Conservation (phyloP, 2,329 filamentous ascomycete genomes). For the Coleophoma eucalyptorum region DNA sequence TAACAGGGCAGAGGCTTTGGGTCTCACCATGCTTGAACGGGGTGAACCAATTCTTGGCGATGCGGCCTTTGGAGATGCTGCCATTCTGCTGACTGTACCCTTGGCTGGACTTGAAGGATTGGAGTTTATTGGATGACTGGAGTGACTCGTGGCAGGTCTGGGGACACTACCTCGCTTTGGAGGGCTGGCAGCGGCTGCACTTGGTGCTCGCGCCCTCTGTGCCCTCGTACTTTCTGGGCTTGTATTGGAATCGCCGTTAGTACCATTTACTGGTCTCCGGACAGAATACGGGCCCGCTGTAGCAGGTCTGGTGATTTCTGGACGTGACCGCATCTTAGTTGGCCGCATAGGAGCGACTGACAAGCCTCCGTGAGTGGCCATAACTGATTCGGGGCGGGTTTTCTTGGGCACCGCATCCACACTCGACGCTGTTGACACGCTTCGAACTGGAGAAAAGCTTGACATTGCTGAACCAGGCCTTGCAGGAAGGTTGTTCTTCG, state of each 20-base stretch:
- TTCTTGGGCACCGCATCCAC: conserved; percentile 30
- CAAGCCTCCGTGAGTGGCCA: conserved; percentile 47
- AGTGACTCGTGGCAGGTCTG: conserved; percentile 30
- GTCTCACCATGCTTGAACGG: conserved; percentile 15
- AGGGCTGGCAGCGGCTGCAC: conserved; percentile 39
- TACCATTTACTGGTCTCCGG: conserved; percentile 32
- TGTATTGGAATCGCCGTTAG: conserved; percentile 21
- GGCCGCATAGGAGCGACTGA: conserved; percentile 63
- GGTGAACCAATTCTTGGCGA: conserved; percentile 6
- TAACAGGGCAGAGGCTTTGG: conserved; percentile 9
- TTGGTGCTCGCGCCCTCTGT: conserved; percentile 45
- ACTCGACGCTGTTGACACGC: conserved; percentile 32
- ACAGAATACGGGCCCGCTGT: conserved; percentile 65
- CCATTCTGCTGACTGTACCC: conserved; percentile 18
- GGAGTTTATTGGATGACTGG: conserved; percentile 25
- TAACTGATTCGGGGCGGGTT: conserved; percentile 35
- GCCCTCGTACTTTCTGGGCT: conserved; percentile 31
- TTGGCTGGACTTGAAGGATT: conserved; percentile 39
- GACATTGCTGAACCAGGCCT: conserved; percentile 64
- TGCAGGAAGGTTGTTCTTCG: conserved; percentile 45
- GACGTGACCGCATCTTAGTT: conserved; percentile 41
- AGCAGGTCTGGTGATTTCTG: conserved; percentile 56
- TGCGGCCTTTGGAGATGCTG: conserved; percentile 3
- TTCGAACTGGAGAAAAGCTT: conserved; percentile 49
- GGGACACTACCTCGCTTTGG: conserved; percentile 25